phyloP scores from a whole-genome alignment of 257 asterid genomes.

The Penstemon davidsonii region DNA sequence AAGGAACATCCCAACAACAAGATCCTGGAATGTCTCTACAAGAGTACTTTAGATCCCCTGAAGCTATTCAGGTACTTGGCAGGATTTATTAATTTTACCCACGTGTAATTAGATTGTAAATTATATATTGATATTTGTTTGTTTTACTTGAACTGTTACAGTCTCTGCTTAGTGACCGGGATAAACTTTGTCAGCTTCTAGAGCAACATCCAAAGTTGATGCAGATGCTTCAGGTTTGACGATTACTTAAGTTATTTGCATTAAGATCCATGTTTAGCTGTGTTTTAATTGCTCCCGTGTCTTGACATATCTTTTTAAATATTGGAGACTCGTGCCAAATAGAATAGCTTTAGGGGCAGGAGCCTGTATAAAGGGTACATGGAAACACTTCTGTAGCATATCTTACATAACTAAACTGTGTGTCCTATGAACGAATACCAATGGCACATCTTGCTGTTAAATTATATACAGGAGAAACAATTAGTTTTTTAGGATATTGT shows the following conservation, averaged over 20 bases:
- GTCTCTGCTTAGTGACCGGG: conserved; percentile 87
- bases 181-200: conserved; percentile 87
- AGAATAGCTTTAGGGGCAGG: neutral
- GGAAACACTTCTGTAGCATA: neutral
- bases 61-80: conserved; percentile 61
- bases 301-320: neutral
- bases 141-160: conserved; percentile 35
- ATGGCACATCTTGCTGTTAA: neutral
- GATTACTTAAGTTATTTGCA: neutral
- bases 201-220: conserved; percentile 94
- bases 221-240: conserved; percentile 90
- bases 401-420: neutral
- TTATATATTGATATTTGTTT: conserved; percentile 8
- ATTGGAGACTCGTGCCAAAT: neutral
- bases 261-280: neutral
- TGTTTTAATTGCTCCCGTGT: neutral
- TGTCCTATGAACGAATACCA: neutral
- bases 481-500: neutral
- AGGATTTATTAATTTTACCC: neutral
- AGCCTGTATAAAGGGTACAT: neutral
- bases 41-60: conserved; percentile 64
- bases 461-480: neutral
- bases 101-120: neutral
- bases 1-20: conserved; percentile 53
- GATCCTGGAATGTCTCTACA: conserved; percentile 63